Percentiles rank a stretch among this genome's conserved stretches.
Conservation (phyloP, 768 basidiomycete species). For the Harrya chromipes region DNA sequence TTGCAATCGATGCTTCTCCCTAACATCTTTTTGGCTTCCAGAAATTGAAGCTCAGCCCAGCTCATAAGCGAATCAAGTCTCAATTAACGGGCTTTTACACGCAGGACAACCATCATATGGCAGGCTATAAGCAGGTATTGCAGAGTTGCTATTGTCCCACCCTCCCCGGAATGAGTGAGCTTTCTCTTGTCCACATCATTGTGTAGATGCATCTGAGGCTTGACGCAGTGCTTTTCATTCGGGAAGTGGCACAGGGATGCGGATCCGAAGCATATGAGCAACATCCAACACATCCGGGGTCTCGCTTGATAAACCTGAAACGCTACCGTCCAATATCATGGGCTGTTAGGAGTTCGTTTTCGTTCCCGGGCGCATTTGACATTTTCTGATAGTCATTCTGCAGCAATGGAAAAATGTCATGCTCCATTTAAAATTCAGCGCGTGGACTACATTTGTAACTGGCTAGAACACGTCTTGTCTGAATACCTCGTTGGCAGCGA, state of each 20-base stretch:
- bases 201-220: slow-evolving; percentile 1
- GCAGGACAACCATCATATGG: slow-evolving; percentile 24
- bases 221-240: slow-evolving; percentile 29
- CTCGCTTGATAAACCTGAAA: slow-evolving; percentile 37
- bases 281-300: slow-evolving; percentile 25
- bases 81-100: slow-evolving; percentile 24
- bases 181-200: not conserved
- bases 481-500: slow-evolving; percentile 27
- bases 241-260: slow-evolving; percentile 32
- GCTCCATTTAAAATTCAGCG: slow-evolving; percentile 39
- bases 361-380: not conserved
- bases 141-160: slow-evolving; percentile 29
- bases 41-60: slow-evolving; percentile 26
- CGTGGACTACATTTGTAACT: slow-evolving; percentile 35
- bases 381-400: not conserved
- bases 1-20: not conserved
- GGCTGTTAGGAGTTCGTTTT: slow-evolving; percentile 39
- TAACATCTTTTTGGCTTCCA: not conserved
- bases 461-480: slow-evolving; percentile 37
- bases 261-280: slow-evolving; percentile 28
- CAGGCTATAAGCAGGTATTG: slow-evolving; percentile 30
- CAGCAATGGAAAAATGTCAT: slow-evolving; percentile 49
- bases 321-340: slow-evolving; percentile 38
- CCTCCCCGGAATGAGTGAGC: slow-evolving; percentile 32
- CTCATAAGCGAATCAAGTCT: slow-evolving; percentile 20